Evolutionary conservation across 352 stramenopile genomes (phyloP).

Genomic region (Aphanomyces stellatus): DNA sequence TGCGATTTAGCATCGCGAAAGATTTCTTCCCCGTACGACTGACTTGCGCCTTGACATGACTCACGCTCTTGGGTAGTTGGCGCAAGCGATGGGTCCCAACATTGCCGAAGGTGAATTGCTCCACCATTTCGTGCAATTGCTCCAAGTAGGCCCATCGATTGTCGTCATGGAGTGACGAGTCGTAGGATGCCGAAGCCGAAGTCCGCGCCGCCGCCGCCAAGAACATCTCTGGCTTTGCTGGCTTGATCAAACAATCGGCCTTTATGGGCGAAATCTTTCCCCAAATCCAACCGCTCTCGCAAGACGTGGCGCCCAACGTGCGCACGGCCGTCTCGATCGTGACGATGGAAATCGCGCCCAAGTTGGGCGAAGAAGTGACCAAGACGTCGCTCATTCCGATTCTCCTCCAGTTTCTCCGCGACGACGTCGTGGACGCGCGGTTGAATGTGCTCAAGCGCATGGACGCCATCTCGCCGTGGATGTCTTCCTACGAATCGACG

Average conservation of each 20-base stretch:
- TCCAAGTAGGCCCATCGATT: conserved; percentile 44
- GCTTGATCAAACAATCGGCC: conserved; percentile 83
- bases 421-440: conserved; percentile 90
- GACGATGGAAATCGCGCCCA: conserved; percentile 90
- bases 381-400: conserved; percentile 76
- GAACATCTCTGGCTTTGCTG: conserved; percentile 89
- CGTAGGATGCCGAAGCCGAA: conserved; percentile 86
- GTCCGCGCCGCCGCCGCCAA: conserved; percentile 87
- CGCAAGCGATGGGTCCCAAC: conserved; percentile 62
- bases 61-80: conserved; percentile 28
- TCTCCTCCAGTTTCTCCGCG: conserved; percentile 68
- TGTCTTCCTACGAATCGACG: conserved; percentile 74
- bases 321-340: conserved; percentile 74
- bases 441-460: conserved; percentile 93
- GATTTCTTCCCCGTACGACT: conserved; percentile 77
- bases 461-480: conserved; percentile 85
- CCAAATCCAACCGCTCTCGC: conserved; percentile 81
- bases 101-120: conserved; percentile 85
- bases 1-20: conserved; percentile 92
- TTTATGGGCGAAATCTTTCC: conserved; percentile 88
- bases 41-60: conserved; percentile 27
- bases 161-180: not conserved
- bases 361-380: conserved; percentile 86
- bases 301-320: conserved; percentile 87
- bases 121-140: conserved; percentile 83